These are phyloP conservation scores for Leptosphaerulina australis DNA, from an alignment of 2,329 filamentous ascomycete genomes.

Conservation along the genomic window DNA sequence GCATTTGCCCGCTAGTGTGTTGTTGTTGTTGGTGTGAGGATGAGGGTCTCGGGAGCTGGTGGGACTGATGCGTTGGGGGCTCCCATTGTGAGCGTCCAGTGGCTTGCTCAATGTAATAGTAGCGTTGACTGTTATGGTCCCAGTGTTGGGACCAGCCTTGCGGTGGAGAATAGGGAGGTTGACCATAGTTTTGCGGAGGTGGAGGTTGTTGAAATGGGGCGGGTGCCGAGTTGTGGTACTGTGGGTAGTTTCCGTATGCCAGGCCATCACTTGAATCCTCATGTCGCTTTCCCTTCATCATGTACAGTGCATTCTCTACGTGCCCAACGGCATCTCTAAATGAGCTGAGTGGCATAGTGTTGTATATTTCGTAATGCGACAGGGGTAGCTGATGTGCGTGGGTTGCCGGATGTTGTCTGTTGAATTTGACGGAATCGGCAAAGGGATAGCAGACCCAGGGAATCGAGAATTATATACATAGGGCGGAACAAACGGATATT, in stretches of 20 bases:
- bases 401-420: neutral
- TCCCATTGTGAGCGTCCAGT: constrained; percentile 69
- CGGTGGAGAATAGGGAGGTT: constrained; percentile 29
- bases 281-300: constrained; percentile 13
- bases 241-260: constrained; percentile 12
- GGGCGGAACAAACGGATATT: constrained; percentile 6
- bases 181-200: constrained; percentile 13
- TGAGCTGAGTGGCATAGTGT: constrained; percentile 11
- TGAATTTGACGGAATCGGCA: neutral
- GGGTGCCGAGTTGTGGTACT: constrained; percentile 12
- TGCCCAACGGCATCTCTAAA: constrained; percentile 16
- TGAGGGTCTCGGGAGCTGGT: constrained; percentile 8
- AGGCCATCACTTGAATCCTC: neutral
- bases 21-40: constrained; percentile 5
- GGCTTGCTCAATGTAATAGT: constrained; percentile 67
- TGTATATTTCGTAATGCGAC: neutral
- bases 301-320: constrained; percentile 17
- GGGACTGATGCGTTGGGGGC: constrained; percentile 18
- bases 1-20: constrained; percentile 5
- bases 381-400: neutral
- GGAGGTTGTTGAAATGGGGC: constrained; percentile 8
- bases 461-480: constrained; percentile 3
- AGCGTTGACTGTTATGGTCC: constrained; percentile 64
- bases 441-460: neutral
- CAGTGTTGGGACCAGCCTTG: constrained; percentile 66